Evolutionary conservation across 371 early-diverging fungal species (phyloP).

Genomic region (Sporodiniella umbellata): DNA sequence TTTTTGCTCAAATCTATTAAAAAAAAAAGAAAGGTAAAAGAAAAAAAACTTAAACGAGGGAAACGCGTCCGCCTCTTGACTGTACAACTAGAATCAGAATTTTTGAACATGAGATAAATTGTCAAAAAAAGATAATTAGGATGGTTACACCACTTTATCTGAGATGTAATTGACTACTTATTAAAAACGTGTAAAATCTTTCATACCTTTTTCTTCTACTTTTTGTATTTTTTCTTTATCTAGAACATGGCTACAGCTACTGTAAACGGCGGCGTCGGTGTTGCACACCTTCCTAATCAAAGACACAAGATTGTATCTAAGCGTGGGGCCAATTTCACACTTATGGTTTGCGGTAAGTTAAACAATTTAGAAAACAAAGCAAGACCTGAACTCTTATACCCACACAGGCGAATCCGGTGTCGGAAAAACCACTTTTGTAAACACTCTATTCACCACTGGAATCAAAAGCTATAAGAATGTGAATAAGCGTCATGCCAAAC

Average conservation of each 20-base stretch:
- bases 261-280: background rate
- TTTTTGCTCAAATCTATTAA: too few relatives aligned
- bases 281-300: slow-evolving; percentile 93
- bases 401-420: slow-evolving; percentile 57
- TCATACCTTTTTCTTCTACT: background rate
- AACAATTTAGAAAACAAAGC: background rate
- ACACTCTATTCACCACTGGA: slow-evolving; percentile 81
- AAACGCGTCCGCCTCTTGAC: too few relatives aligned
- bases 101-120: background rate
- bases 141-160: background rate
- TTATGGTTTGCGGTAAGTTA: slow-evolving; percentile 94
- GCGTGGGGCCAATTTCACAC: slow-evolving; percentile 89
- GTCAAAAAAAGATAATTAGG: background rate
- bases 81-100: too few relatives aligned
- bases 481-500: slow-evolving; percentile 68
- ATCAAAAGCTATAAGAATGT: slow-evolving; percentile 83
- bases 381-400: background rate
- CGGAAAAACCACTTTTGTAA: slow-evolving; percentile 89
- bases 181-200: slow-evolving; percentile 1
- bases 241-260: background rate
- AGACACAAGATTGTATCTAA: slow-evolving; percentile 92
- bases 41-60: too few relatives aligned
- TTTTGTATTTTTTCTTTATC: background rate
- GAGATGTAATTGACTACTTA: background rate
- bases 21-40: too few relatives aligned